Conservation (phyloP, 1,139 yeast species). For the Schizosaccharomyces versatilis region DNA sequence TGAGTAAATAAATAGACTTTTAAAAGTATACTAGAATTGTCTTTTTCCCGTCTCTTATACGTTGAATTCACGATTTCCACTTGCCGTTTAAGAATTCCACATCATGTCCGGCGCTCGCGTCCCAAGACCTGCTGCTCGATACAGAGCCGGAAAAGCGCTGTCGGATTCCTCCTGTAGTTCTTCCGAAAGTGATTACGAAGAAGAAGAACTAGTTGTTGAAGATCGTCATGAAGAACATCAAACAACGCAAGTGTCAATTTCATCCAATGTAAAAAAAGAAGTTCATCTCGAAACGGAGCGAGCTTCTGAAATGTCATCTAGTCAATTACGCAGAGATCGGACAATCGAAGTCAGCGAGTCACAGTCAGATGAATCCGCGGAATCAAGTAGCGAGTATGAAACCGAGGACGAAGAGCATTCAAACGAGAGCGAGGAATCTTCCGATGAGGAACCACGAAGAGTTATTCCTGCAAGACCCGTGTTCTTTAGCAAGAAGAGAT, state of each 20-base stretch:
- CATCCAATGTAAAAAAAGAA: not conserved
- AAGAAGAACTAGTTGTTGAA: not conserved
- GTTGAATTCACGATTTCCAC: too few species aligned
- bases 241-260: not conserved
- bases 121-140: too few species aligned
- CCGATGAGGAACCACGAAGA: not conserved
- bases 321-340: not conserved
- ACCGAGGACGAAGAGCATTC: not conserved
- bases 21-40: too few species aligned
- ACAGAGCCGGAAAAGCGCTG: too few species aligned
- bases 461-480: not conserved
- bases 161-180: not conserved
- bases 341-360: not conserved
- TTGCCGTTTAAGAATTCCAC: too few species aligned
- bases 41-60: too few species aligned
- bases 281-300: not conserved
- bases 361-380: too few species aligned
- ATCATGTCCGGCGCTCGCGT: too few species aligned
- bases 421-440: not conserved
- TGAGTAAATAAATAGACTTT: too few species aligned
- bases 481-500: not conserved
- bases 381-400: not conserved
- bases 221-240: not conserved
- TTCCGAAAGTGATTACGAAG: conserved; percentile 1
- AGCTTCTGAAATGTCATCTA: not conserved